Evolutionary conservation across 108 stramenopile genomes (phyloP), one percentile per base, ranked within the genome.

Genomic region (Skeletonema marinoi): DNA sequence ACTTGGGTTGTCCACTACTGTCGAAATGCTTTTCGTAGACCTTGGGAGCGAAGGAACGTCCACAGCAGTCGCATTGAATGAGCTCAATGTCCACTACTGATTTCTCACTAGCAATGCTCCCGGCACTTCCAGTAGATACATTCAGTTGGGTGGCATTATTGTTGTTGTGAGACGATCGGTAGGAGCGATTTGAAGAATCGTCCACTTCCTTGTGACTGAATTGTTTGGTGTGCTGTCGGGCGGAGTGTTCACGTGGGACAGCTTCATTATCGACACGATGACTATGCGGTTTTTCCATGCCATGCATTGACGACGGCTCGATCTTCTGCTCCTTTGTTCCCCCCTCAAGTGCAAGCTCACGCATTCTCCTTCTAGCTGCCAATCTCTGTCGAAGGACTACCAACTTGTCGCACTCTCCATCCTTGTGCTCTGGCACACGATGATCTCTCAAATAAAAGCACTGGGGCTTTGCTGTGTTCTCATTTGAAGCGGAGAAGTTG

Each of bases 381-480:
- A 82, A 66, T 54, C 70, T 71, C 42, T 75, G 70, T 16, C 81
- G 81, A 60, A 82, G 74, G 17, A 66, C 48, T 66, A 74, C 74
- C 21, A 82, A 56, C 66, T 82, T 82, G 31, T 75, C 81, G 42
- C 81, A 82, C 65, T 82, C 81, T 71, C 81, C 81, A 35, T 82
- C 81, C 66, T 82, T 82, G 42, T 51, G 76, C 41, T 64, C 81
- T 67, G 81, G 81, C 13, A 82, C 71, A 31, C 44, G 81, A 32
- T 66, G 75, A 30, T 58, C 60, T 31, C 62, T 80, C 29, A 9
- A 54, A 7, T n/a, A 64, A 32, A 17, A 63, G 32, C 66, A 33
- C n/a, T n/a, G 14, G 19, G 31, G 0, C 16, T 31, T 65, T 17
- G 48, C 12, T 63, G 30, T 32, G 25, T 31, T 61, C 7, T 29